Base-by-base conservation (phyloP, 1,139 yeast species). In the Yamadazyma triangularis region DNA sequence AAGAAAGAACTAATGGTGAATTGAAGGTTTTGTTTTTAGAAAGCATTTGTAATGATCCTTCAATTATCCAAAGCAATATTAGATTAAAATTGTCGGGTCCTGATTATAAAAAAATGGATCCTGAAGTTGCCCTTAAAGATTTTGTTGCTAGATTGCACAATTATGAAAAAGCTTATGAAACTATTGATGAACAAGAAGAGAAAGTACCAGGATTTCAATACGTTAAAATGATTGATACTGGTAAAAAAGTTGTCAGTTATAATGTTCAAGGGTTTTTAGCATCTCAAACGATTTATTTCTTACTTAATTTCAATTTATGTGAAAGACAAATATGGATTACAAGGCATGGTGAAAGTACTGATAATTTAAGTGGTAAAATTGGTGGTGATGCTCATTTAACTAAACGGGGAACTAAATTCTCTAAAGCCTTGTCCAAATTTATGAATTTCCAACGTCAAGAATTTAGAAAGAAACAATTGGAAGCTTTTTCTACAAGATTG, bases 261-360 rank as follows among this genome's bases (percentile, higher is more conserved):
- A 87, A 88, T 51, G 85, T 89, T 35, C 87, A 85, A 48, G 97
- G 97, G 0, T 91, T 87, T 49, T 64, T 91, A 34, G 89, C 96
- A 0, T 91, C 96, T 1, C 97, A 91, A 52, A 85, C 95, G 2
- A 86, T 89, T 26, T 89, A 86, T 53, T 91, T 88, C 60, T 62
- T 91, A 43, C 68, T 91, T 42, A 91, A 91, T 54, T 89, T 91
- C 70, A 91, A 91, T 51, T 67, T 91, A 25, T 77, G 86, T 36
- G 95, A 87, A 53, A 74, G 97, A 38, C 95, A 87, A 55, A 88
- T 91, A 31, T 91, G 96, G 94, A 83, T 91, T 41, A 81, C 96
- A 1, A 73, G 97, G 40, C 96, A 89, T 51, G 98, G 97, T 31
- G 97, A 91, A 56, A 78, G 89, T 41, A 73, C 73, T 27, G 96